Evolutionary conservation across 2,329 filamentous ascomycete genomes (phyloP), one percentile per base, ranked within the genome.

Genomic region (Aspergillus tanneri): DNA sequence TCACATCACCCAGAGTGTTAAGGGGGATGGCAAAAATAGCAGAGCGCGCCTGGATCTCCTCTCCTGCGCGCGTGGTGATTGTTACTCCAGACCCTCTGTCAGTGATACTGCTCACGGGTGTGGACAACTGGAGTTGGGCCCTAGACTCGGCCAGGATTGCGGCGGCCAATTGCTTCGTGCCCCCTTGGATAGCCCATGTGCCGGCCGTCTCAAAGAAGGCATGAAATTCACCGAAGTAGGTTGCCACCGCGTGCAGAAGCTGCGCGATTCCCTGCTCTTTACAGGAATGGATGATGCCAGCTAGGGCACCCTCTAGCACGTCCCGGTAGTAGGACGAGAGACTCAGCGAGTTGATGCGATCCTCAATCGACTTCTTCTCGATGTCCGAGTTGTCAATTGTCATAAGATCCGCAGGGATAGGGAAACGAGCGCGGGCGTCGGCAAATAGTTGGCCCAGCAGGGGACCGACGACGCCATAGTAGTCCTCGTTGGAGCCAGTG

Each of bases 241-340:
- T 42, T 5, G 52, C 49, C 11, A 50, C 46, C 11, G 42, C 43
- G 10, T 53, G 43, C 8, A 53, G 43, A 21, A 55, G 41, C 38
- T 55, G 52, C 2, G 50, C 43, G 22, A 53, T 42, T 8, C 52
- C 52, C 27, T 55, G 52, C 30, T 46, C 25, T 36, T 47, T 45
- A 24, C 18, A 36, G 6, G 46, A 47, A 25, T 53, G 46, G n/a
- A 53, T 38, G 6, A 55, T 12, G 4, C 52, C 52, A 9, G 46
- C 30, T 28, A 55, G 34, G 6, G 35, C 46, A 9, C 50, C 52
- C 18, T 55, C 49, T n/a, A 55, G 6, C 21, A 55, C 23, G 36
- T 55, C 52, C 14, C 40, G 35, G 8, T 53, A 30, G 23, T 55
- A 50, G n/a, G 43, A 9, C 10, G 52, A 49, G 12, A 49, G 32